These are phyloP conservation scores for Collybia sp. DNA, from an alignment of 768 basidiomycete species.

Conservation along the genomic window DNA sequence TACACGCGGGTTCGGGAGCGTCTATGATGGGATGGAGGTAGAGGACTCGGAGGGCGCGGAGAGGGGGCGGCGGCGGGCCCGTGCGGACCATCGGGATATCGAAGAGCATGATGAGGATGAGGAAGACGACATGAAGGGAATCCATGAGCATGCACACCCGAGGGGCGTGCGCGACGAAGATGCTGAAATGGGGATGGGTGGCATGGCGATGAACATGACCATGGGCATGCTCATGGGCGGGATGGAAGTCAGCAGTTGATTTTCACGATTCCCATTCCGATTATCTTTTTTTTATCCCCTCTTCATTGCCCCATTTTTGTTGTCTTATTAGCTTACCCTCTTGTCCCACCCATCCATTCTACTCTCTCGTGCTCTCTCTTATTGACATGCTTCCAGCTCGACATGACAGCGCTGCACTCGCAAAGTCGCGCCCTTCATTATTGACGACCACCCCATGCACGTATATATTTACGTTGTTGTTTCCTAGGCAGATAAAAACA, in stretches of 20 bases:
- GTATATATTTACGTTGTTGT: too few relatives aligned
- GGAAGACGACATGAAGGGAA: not conserved
- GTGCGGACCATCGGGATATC: not conserved
- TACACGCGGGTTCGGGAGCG: not conserved
- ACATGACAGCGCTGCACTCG: too few relatives aligned
- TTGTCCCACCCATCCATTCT: too few relatives aligned
- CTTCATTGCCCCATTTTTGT: too few relatives aligned
- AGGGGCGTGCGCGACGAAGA: not conserved
- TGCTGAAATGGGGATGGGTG: constrained; percentile 1
- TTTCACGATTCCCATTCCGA: too few relatives aligned
- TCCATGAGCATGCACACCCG: not conserved
- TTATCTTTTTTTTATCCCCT: too few relatives aligned
- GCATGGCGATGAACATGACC: constrained; percentile 3
- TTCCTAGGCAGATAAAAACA: too few relatives aligned
- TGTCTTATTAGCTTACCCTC: too few relatives aligned
- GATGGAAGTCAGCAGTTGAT: constrained; percentile 4
- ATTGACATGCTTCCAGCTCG: too few relatives aligned
- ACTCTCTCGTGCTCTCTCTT: too few relatives aligned
- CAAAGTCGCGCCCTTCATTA: too few relatives aligned
- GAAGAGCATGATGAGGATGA: not conserved
- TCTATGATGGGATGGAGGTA: not conserved
- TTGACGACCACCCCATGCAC: too few relatives aligned
- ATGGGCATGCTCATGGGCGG: constrained; percentile 7
- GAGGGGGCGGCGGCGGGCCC: constrained; percentile 2
- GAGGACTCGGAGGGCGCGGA: not conserved